Percentiles rank a stretch among this genome's conserved stretches.
phyloP scores from a whole-genome alignment of 306 rosid species.

The Quercus alba region DNA sequence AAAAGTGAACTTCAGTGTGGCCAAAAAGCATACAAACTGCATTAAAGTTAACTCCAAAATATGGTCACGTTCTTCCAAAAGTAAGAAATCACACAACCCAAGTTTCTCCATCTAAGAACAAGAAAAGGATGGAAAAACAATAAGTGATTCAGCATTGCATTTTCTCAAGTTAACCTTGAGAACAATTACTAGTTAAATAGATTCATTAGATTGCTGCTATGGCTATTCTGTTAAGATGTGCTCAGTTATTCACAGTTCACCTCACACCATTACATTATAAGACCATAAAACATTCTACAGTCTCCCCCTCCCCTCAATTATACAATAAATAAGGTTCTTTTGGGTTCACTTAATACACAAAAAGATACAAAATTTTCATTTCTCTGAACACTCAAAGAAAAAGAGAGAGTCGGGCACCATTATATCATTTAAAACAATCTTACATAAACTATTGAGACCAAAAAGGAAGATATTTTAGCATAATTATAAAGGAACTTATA shows the following conservation, averaged over 20 bases:
- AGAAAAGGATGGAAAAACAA: not conserved
- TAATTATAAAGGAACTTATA: not conserved
- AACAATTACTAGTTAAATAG: too few species aligned
- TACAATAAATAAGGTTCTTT: not conserved
- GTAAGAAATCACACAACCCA: not conserved
- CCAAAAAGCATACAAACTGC: not conserved
- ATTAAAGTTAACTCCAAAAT: not conserved
- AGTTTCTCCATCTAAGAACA: not conserved
- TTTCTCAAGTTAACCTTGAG: too few species aligned
- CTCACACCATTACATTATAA: not conserved
- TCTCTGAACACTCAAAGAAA: not conserved
- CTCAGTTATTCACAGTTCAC: not conserved
- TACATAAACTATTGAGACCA: not conserved
- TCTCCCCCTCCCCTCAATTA: not conserved
- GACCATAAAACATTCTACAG: conserved; percentile 5
- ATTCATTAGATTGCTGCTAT: not conserved
- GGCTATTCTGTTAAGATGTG: not conserved
- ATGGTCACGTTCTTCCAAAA: not conserved
- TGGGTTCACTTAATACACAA: not conserved
- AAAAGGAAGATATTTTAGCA: not conserved
- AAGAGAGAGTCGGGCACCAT: conserved; percentile 1
- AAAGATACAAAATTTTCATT: not conserved
- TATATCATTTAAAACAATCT: not conserved
- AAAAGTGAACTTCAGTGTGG: not conserved
- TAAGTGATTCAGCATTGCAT: not conserved